Conservation (phyloP, 1,284 basidiomycete species). For the Clitocybe nebularis region DNA sequence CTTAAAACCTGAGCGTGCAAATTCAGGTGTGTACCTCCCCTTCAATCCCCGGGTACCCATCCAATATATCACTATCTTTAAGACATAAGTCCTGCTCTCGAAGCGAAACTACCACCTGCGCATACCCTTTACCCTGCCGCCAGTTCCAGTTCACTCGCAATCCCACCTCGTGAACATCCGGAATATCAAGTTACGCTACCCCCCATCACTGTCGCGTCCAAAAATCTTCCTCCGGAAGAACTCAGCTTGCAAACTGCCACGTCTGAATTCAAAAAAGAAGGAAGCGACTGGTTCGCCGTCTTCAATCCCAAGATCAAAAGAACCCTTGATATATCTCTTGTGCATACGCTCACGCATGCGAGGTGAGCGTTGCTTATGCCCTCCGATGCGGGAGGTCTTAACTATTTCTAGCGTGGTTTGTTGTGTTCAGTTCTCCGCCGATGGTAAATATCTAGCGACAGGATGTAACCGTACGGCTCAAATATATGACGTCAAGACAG, state of each 20-base stretch:
- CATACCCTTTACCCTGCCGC: constrained; percentile 16
- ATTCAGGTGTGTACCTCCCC: too few species aligned
- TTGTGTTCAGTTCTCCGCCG: constrained; percentile 87
- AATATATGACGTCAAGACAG: constrained; percentile 87
- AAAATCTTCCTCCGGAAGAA: constrained; percentile 30
- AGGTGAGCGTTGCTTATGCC: constrained; percentile 53
- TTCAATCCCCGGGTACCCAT: too few species aligned
- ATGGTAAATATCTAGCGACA: constrained; percentile 86
- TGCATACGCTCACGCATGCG: constrained; percentile 91
- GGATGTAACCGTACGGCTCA: constrained; percentile 90
- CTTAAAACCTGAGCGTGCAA: constrained; percentile 25
- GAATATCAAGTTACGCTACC: constrained; percentile 7
- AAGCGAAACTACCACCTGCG: constrained; percentile 26
- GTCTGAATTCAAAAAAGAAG: constrained; percentile 48
- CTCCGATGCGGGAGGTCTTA: not conserved
- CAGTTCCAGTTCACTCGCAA: not conserved
- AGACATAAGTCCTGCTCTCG: constrained; percentile 27
- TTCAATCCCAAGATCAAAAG: constrained; percentile 87
- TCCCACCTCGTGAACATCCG: constrained; percentile 3
- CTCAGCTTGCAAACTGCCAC: constrained; percentile 33
- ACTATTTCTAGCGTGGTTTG: constrained; percentile 69
- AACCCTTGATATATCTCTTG: constrained; percentile 81
- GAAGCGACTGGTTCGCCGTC: constrained; percentile 93
- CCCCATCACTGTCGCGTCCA: constrained; percentile 5
- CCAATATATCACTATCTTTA: too few species aligned